These are phyloP conservation scores for Aphanomyces astaci DNA, from an alignment of 352 stramenopile species.

Conservation along the genomic window DNA sequence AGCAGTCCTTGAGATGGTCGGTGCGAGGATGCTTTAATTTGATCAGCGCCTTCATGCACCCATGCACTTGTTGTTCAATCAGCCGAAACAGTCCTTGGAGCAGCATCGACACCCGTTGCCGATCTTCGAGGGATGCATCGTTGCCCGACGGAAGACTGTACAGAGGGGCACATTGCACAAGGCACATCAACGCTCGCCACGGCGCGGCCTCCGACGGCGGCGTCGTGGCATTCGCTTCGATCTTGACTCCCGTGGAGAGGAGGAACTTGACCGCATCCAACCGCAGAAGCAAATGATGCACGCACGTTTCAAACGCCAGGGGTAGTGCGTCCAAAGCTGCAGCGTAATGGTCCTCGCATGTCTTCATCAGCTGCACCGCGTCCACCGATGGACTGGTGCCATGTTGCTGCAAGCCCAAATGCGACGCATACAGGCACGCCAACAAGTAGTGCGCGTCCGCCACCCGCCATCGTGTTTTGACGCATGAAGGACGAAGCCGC, in stretches of 20 bases:
- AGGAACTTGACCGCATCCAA: conserved; percentile 19
- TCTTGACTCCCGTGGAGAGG: conserved; percentile 4
- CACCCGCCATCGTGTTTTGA: conserved; percentile 6
- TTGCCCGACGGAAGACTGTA: not conserved
- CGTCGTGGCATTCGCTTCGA: not conserved
- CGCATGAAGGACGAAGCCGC: not conserved
- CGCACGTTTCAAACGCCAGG: not conserved
- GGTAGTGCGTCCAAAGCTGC: not conserved
- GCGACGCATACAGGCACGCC: not conserved
- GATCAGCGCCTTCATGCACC: conserved; percentile 16
- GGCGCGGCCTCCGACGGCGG: not conserved
- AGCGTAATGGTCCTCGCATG: not conserved
- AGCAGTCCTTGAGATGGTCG: not conserved
- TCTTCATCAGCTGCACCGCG: not conserved
- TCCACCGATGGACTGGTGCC: not conserved
- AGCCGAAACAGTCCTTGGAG: conserved; percentile 11
- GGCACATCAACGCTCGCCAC: not conserved
- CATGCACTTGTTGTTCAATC: conserved; percentile 19
- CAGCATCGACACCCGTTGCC: not conserved
- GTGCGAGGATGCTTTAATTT: not conserved
- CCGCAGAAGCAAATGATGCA: conserved; percentile 11
- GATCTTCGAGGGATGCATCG: not conserved
- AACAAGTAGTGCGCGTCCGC: conserved; percentile 20
- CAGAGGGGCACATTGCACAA: not conserved
- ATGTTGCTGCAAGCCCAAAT: not conserved